Evolutionary conservation across 176 grass and related monocot species (phyloP), one percentile per base, ranked within the genome.

Genomic region (Musa beccarii): DNA sequence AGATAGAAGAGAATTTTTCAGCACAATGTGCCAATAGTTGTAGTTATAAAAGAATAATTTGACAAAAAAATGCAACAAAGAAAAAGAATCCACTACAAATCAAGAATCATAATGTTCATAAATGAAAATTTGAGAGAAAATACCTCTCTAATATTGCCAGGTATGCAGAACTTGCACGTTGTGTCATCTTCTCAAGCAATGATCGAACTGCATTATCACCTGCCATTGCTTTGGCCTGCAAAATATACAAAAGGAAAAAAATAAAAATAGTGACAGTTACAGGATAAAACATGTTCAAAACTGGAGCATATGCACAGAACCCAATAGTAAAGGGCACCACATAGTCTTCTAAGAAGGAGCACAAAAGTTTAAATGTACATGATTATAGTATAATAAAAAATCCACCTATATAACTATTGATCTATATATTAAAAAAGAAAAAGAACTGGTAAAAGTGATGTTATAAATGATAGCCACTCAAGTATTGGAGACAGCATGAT

Each of bases 81-180:
- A 29, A 43, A 6, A 26, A 26, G 14, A 19, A 61, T n/a, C 9
- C 63, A 66, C n/a, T 10, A 49, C 19, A n/a, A 52, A 25, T 25
- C 23, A 68, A 15, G 24, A 68, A 16, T 34, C 1, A 25, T 13
- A 68, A 68, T 43, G 13, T 6, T 34, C 7, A 6, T 34, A 43
- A 26, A 14, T 43, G 26, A 68, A 14, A 13, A 15, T 25, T 15
- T 2, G 11, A 34, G 11, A 6, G 53, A 17, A 25, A 51, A 17
- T 65, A 99, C 95, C 95, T 94, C 78, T 94, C 90, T 83, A 99
- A 79, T 80, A 99, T 94, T 82, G 84, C 87, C 24, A 99, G 83
- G 79, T 99, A 99, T 70, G 95, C 88, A 71, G 81, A 82, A 67
- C 90, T 99, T 76, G 95, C 90, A 82, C 81, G 84, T 75, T 89